A percentile compares a stretch with the other conserved stretches of the same genome.
Evolutionary conservation across 139 green algal species (phyloP).

Genomic region (Volvox africanus): DNA sequence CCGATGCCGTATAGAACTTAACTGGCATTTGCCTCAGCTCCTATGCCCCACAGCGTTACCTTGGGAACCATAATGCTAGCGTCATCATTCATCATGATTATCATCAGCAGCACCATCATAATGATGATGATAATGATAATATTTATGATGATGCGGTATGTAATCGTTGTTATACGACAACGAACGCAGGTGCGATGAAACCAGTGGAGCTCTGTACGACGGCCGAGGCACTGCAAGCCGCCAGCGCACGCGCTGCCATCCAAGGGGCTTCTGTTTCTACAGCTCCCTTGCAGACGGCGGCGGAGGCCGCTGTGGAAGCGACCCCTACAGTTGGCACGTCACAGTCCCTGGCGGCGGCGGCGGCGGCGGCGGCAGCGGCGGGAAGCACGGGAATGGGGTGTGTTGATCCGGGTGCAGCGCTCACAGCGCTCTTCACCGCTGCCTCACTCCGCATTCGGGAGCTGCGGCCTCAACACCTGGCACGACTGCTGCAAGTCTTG

Average conservation of each 20-base stretch:
- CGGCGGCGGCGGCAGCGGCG: background rate
- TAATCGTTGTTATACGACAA: too few species aligned
- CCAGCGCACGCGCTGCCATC: background rate
- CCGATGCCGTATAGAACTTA: too few species aligned
- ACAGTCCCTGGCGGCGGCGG: background rate
- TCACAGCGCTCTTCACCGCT: background rate
- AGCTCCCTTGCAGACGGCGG: background rate
- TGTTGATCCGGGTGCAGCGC: background rate
- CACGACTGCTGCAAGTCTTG: slow-evolving; percentile 3
- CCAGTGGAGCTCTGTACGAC: slow-evolving; percentile 6
- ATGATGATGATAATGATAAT: too few species aligned
- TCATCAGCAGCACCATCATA: too few species aligned
- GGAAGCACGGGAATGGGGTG: background rate
- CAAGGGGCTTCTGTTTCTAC: too few species aligned
- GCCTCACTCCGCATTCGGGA: background rate
- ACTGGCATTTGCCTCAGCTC: too few species aligned
- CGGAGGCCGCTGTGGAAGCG: background rate
- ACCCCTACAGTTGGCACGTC: background rate
- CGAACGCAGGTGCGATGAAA: background rate
- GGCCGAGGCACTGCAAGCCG: slow-evolving; percentile 1
- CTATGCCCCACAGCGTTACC: too few species aligned
- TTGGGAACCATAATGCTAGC: too few species aligned
- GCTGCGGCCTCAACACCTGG: slow-evolving; percentile 1
- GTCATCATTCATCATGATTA: too few species aligned
- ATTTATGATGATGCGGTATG: too few species aligned